Evolutionary conservation across 371 early-diverging fungal genomes (phyloP), one percentile per base, ranked within the genome.

Genomic region (Rhizomucor miehei): DNA sequence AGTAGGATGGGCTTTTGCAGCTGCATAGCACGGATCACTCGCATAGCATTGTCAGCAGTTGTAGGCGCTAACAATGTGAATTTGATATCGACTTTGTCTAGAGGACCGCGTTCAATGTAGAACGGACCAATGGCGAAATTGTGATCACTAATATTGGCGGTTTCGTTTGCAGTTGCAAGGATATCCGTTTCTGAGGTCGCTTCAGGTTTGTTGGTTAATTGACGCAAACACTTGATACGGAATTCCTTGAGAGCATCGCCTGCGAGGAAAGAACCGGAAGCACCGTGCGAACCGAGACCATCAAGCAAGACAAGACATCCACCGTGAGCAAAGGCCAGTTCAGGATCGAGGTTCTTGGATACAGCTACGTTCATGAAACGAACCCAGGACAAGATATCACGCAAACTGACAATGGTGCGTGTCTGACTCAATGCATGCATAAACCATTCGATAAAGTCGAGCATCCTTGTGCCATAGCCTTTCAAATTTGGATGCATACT

Each of bases 21-120:
- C 59, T 95, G 95, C 81, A 99, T 73, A 0, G 94, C 97, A n/a
- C 99, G 89, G 43, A 99, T 81, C 13, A 99, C 87, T n/a, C 93
- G 86, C 69, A 90, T 80, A 23, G 92, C 80, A 67, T 99, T 99
- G 55, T 89, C 78, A 25, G 81, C 80, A 6, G 93, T 95, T 0
- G 97, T 97, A 5, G 96, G 95, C 0, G 97, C 96, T 21, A 89
- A 59, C 43, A 98, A 67, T 13, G 91, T 84, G 70, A 94, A 97
- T 49, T 80, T 77, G 60, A 79, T 73, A 54, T 79, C 62, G n/a
- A 81, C 72, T 9, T 70, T 65, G 2, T 51, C 56, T 12, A 72
- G 51, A 0, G 71, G 56, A 19, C 94, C 95, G 39, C 79, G 82
- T 34, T 82, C 58, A 38, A 97, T 86, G 54, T 73, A 70, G 66